Evolutionary conservation across 345 rosid genomes (phyloP), one percentile per base, ranked within the genome.

Genomic region (Pugionium dolabratum): DNA sequence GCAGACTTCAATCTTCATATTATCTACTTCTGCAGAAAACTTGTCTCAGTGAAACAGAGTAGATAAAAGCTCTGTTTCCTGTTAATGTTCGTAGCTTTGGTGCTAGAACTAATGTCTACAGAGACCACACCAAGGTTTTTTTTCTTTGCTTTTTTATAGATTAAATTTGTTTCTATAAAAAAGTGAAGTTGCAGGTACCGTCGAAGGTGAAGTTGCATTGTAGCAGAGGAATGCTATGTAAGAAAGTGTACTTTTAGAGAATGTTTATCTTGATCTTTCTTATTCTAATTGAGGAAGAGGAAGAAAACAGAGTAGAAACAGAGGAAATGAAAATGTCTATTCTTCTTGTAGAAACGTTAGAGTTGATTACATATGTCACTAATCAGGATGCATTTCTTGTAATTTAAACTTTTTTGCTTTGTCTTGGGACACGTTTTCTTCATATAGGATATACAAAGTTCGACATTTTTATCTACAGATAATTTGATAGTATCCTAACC

Each of bases 201-300:
- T 84, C 84, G 0, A 57, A 59, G 26, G 86, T 86, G 34, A 80
- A 75, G 68, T 48, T 87, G 9, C 55, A 43, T 28, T 87, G 90
- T 53, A 87, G 90, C 66, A 70, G 54, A 35, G 79, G 81, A 7
- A 35, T 78, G 9, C 85, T 85, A 4, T 83, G 83, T 48, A 44
- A 82, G 52, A 70, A 73, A 10, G 79, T 84, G 11, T 75, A 74
- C 75, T 77, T 81, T 18, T 18, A 35, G 82, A 79, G 62, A 77
- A 83, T 41, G 83, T 85, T 76, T 80, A 68, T 57, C 52, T 83
- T 62, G 81, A 78, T 30, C 72, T 79, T 18, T 76, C 72, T 41
- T 66, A 79, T 4, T 72, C 71, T 42, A 2, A 11, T 34, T 66
- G 54, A 62, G 62, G 37, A 44, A 59, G 59, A 46, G 69, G 64